Evolutionary conservation across 371 early-diverging fungal species (phyloP).

Genomic region (Dinochytrium kinnereticum): DNA sequence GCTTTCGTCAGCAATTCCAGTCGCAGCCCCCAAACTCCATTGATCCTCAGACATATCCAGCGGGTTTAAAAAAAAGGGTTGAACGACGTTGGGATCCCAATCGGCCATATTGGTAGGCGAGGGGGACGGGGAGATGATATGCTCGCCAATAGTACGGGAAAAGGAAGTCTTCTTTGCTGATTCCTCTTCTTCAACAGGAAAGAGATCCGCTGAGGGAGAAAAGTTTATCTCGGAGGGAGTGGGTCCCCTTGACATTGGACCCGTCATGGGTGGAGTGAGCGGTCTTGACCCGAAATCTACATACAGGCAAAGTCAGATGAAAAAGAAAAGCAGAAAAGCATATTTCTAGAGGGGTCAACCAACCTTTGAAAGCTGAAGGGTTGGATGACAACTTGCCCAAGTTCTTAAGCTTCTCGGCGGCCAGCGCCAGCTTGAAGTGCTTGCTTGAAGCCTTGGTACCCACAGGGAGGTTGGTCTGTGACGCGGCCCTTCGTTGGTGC

Average conservation of each 20-base stretch:
- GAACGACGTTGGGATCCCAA: background rate
- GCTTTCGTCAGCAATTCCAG: background rate
- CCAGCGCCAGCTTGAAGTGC: background rate
- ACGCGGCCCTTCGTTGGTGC: too few relatives aligned
- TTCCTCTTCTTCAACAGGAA: background rate
- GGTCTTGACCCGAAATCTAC: background rate
- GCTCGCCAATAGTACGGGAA: conserved; percentile 4
- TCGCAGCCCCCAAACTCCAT: too few relatives aligned
- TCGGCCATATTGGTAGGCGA: background rate
- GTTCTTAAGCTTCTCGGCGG: background rate
- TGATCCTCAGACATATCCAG: too few relatives aligned
- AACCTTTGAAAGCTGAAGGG: conserved; percentile 5
- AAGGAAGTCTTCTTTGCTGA: conserved; percentile 3
- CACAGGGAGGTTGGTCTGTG: too few relatives aligned
- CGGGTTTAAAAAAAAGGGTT: too few relatives aligned
- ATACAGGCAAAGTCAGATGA: background rate
- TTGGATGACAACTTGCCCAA: too few relatives aligned
- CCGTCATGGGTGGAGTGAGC: background rate
- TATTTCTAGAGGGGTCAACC: background rate
- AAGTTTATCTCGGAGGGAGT: background rate
- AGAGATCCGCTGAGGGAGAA: background rate
- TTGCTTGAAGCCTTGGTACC: background rate
- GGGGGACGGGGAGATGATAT: background rate
- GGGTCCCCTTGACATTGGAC: background rate
- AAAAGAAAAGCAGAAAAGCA: background rate